Percentiles rank a stretch among this genome's conserved stretches.
Evolutionary conservation across 2,329 filamentous ascomycete species (phyloP).

Genomic region (Verruconis gallopava): DNA sequence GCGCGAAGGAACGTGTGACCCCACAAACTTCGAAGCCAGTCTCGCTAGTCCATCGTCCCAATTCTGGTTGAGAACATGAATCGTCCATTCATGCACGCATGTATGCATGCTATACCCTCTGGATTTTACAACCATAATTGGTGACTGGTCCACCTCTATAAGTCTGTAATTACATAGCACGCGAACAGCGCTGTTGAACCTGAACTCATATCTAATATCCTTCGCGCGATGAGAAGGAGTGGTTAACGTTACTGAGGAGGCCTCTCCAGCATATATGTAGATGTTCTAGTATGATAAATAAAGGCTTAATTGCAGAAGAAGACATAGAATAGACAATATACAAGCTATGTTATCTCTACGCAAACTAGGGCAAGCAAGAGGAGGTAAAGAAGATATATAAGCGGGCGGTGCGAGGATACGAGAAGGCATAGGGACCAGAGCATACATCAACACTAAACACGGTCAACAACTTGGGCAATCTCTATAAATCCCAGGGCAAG

Average conservation of each 20-base stretch:
- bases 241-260: conserved; percentile 15
- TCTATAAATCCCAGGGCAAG: conserved; percentile 4
- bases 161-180: too few relatives aligned
- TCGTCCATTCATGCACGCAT: too few relatives aligned
- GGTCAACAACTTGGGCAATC: neutral
- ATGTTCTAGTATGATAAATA: conserved; percentile 9
- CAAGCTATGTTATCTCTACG: conserved; percentile 10
- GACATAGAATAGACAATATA: conserved; percentile 11
- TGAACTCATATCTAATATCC: too few relatives aligned
- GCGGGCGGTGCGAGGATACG: conserved; percentile 11
- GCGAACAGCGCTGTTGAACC: too few relatives aligned
- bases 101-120: too few relatives aligned
- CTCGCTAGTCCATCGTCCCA: too few relatives aligned
- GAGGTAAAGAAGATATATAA: conserved; percentile 12
- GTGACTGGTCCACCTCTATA: too few relatives aligned
- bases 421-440: conserved; percentile 10
- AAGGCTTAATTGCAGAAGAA: conserved; percentile 11
- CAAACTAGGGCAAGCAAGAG: conserved; percentile 3
- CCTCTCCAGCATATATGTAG: conserved; percentile 14
- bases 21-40: too few relatives aligned
- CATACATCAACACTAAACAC: neutral
- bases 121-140: too few relatives aligned
- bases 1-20: too few relatives aligned
- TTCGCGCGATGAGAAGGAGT: conserved; percentile 12
- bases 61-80: too few relatives aligned